Conservation (phyloP, 2,329 filamentous ascomycete species). For the Fusarium albidum region DNA sequence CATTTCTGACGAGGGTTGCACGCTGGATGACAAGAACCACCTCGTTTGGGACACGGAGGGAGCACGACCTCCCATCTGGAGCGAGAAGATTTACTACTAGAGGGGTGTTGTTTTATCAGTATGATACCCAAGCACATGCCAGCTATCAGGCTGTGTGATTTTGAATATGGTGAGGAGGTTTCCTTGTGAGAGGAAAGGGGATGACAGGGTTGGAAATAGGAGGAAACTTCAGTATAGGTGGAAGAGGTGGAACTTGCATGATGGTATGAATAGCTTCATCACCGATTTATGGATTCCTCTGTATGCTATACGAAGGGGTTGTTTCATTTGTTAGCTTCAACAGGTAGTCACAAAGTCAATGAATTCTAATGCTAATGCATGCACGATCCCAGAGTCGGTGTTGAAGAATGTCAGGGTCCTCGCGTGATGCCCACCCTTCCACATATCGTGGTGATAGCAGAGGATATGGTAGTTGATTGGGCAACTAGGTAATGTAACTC, state of each 20-base stretch:
- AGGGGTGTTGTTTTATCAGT: slow-evolving; percentile 19
- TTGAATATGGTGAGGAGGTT: slow-evolving; percentile 2
- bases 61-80: slow-evolving; percentile 54
- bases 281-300: slow-evolving; percentile 1
- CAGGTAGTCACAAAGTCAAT: slow-evolving; percentile 23
- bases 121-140: slow-evolving; percentile 40
- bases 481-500: slow-evolving; percentile 25
- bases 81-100: slow-evolving; percentile 56
- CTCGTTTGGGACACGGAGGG: slow-evolving; percentile 52
- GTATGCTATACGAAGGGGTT: background rate
- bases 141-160: slow-evolving; percentile 35
- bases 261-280: background rate
- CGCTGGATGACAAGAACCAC: slow-evolving; percentile 70
- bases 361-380: slow-evolving; percentile 31
- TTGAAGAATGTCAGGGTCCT: background rate
- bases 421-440: background rate
- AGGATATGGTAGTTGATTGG: slow-evolving; percentile 30
- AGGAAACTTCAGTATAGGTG: background rate
- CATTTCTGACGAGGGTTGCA: slow-evolving; percentile 77
- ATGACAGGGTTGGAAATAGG: background rate
- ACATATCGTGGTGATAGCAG: slow-evolving; percentile 1
- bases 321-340: slow-evolving; percentile 4
- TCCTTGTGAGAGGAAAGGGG: background rate
- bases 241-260: background rate
- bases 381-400: slow-evolving; percentile 4